Conservation (phyloP, 495 filamentous ascomycete genomes). For the Podospora pseudopauciseta region DNA sequence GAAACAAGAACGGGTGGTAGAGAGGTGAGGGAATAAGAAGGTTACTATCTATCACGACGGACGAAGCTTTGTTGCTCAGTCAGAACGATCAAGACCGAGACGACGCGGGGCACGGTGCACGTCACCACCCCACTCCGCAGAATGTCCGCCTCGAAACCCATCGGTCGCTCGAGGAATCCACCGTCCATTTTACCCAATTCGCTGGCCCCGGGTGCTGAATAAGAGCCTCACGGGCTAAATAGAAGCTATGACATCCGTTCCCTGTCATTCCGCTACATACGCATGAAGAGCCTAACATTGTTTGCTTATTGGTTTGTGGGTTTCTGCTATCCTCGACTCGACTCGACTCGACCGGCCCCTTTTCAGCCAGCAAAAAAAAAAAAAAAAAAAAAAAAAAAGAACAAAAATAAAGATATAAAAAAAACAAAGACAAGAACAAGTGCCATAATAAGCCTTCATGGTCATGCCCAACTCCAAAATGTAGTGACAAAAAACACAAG, state of each 20-base stretch:
- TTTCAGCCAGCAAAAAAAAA: constrained; percentile 13
- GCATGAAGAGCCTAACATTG: not conserved
- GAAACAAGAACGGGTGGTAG: not conserved
- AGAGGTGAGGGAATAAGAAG: not conserved
- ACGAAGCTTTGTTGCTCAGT: not conserved
- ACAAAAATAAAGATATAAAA: constrained; percentile 2
- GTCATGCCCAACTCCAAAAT: constrained; percentile 31
- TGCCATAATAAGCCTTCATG: constrained; percentile 21
- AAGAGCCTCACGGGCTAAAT: constrained; percentile 20
- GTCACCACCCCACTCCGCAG: constrained; percentile 5
- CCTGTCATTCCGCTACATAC: not conserved
- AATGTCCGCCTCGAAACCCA: constrained; percentile 4
- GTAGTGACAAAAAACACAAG: constrained; percentile 17
- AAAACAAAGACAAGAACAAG: constrained; percentile 13
- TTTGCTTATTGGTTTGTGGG: not conserved
- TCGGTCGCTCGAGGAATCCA: constrained; percentile 11
- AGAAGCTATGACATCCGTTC: constrained; percentile 1
- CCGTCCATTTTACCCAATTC: constrained; percentile 25
- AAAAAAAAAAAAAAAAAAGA: too few species aligned
- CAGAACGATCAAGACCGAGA: not conserved
- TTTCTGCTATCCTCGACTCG: not conserved
- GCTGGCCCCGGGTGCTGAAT: constrained; percentile 13
- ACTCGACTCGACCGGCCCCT: not conserved
- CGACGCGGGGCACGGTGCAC: not conserved
- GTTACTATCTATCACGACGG: not conserved